Base-by-base conservation (phyloP, 495 filamentous ascomycete species). In the Penicillium canescens region DNA sequence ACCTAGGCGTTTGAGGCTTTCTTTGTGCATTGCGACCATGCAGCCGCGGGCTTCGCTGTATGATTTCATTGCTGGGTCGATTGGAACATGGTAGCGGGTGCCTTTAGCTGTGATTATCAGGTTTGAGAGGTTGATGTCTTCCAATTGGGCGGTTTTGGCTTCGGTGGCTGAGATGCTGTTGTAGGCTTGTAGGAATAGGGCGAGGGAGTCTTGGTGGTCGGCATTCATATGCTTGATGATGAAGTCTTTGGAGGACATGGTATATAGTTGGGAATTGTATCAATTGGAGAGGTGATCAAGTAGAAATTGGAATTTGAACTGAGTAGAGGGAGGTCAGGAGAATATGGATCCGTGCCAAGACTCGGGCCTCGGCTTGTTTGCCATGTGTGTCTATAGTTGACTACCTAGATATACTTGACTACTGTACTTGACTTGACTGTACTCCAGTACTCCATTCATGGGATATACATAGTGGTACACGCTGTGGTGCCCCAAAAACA, bases 211-310 rank as follows among this genome's bases (percentile, higher is more conserved):
- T 57, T 70, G 67, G 71, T 92, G 90, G 75, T 91, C 86, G 36
- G 73, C 74, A 75, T 92, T 92, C 88, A 94, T 91, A 76, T 94
- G 90, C 26, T 77, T 75, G 63, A 88, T 80, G 61, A 90, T 87
- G 65, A 86, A 84, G 36, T 76, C 52, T 54, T 85, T 87, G 54
- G 72, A 59, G 6, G 77, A 73, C 54, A 59, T 65, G 44, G 20
- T 42, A 42, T 54, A 41, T 31, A 21, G 23, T 9, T 13, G 31
- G 21, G 3, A 8, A 33, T 34, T 35, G 41, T 10, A 11, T 21
- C 21, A 14, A 36, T 42, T 37, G 31, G 24, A 16, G 41, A 36
- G 16, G 12, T 34, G 14, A 14, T 38, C 6, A 12, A n/a, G 18
- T n/a, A 6, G 4, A 26, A 10, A 40, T 36, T 50, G 34, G 6